Conservation (phyloP, 441 rosid genomes). For the Bocquillonia castaneifolia region DNA sequence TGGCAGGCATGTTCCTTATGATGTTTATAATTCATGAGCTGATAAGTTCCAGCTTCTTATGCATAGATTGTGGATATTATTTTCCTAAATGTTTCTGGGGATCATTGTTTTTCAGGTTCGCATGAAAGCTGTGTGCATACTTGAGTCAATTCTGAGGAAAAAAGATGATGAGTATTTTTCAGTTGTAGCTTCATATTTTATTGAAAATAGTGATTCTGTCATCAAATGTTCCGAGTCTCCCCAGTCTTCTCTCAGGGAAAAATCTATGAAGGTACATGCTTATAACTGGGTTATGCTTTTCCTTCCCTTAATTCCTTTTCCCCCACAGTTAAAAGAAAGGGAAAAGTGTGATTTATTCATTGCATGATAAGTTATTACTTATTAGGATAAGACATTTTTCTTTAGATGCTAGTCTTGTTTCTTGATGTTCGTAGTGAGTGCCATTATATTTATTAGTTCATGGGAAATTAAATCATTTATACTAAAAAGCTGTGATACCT, state of each 20-base stretch:
- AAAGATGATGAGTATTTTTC: slow-evolving; percentile 65
- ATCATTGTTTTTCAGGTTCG: slow-evolving; percentile 56
- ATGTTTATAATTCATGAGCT: slow-evolving; percentile 7
- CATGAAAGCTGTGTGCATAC: slow-evolving; percentile 88
- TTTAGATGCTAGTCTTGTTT: not conserved
- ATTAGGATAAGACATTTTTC: not conserved
- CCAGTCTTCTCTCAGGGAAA: slow-evolving; percentile 84
- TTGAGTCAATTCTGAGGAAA: slow-evolving; percentile 79
- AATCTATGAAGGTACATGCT: slow-evolving; percentile 64
- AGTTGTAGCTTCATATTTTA: slow-evolving; percentile 61
- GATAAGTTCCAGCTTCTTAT: not conserved
- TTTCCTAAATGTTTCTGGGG: slow-evolving; percentile 4
- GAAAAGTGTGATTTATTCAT: not conserved
- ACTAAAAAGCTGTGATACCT: not conserved
- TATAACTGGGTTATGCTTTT: not conserved
- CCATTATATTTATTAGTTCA: not conserved
- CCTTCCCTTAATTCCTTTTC: not conserved
- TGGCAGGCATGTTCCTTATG: slow-evolving; percentile 71
- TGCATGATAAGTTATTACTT: not conserved
- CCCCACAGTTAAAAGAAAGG: not conserved
- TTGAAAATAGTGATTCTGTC: slow-evolving; percentile 59
- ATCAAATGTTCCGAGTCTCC: slow-evolving; percentile 79
- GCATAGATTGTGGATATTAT: not conserved
- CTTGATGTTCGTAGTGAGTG: not conserved
- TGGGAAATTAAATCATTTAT: not conserved